Conservation (phyloP, 1,139 yeast species). For the Sugiyamaella grinbergsii region DNA sequence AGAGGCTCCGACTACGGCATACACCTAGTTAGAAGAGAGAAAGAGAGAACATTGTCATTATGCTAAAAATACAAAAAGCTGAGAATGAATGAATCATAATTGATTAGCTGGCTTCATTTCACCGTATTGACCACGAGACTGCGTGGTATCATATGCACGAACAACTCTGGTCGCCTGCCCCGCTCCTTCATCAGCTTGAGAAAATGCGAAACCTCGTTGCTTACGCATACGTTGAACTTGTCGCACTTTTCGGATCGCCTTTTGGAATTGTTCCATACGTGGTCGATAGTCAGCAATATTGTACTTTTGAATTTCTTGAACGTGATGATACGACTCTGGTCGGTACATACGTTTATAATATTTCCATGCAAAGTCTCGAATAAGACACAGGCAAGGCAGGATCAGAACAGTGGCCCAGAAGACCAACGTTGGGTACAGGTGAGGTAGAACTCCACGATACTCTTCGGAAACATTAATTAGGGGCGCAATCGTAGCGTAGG, state of each 20-base stretch:
- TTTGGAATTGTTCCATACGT: constrained; percentile 93
- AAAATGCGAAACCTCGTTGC: constrained; percentile 97
- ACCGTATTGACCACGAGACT: constrained; percentile 55
- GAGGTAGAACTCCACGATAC: constrained; percentile 75
- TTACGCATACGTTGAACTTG: constrained; percentile 98
- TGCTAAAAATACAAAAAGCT: constrained; percentile 12
- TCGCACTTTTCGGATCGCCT: constrained; percentile 94
- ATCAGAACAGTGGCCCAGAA: constrained; percentile 87
- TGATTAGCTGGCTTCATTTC: constrained; percentile 43
- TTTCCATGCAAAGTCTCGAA: constrained; percentile 93
- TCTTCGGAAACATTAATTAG: constrained; percentile 78
- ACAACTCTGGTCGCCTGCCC: constrained; percentile 83
- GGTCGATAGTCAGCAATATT: constrained; percentile 94
- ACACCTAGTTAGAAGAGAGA: neutral
- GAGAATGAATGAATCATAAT: neutral
- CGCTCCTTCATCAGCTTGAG: constrained; percentile 86
- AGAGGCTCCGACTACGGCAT: too few relatives aligned
- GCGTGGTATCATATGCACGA: constrained; percentile 92
- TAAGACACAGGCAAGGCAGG: constrained; percentile 71
- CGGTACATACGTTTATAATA: constrained; percentile 87
- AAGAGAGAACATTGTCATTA: neutral
- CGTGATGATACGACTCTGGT: constrained; percentile 92
- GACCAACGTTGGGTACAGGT: constrained; percentile 72
- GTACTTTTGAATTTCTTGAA: constrained; percentile 95
- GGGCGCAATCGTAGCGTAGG: constrained; percentile 86